Percentiles rank a stretch among this genome's conserved stretches.
Conservation (phyloP, 805 yeast genomes). For the Zygosaccharomyces bisporus region DNA sequence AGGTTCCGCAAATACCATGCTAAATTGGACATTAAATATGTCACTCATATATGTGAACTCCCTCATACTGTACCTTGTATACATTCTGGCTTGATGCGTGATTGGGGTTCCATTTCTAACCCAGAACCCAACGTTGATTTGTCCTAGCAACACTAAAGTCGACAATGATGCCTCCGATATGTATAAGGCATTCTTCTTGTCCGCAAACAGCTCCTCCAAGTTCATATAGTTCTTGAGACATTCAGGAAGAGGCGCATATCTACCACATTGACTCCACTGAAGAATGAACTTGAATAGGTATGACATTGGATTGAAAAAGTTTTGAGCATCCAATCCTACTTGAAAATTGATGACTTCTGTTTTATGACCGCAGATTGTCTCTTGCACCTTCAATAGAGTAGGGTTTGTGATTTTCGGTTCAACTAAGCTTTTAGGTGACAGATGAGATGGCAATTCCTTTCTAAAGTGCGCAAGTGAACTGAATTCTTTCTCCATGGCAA, state of each 20-base stretch:
- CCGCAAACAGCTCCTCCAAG: conserved; percentile 19
- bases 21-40: conserved; percentile 61
- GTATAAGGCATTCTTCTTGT: conserved; percentile 20
- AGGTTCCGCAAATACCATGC: conserved; percentile 54
- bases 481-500: conserved; percentile 23
- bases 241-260: conserved; percentile 25
- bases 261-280: conserved; percentile 36
- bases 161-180: conserved; percentile 66
- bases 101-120: conserved; percentile 88
- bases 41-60: conserved; percentile 83
- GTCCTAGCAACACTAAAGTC: conserved; percentile 72
- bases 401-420: not conserved
- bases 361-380: conserved; percentile 25
- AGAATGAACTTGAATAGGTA: conserved; percentile 31
- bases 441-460: conserved; percentile 2
- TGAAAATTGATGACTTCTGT: conserved; percentile 27
- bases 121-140: conserved; percentile 88
- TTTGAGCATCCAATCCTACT: conserved; percentile 34
- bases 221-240: conserved; percentile 18
- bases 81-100: conserved; percentile 72
- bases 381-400: conserved; percentile 16
- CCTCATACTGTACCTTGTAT: conserved; percentile 70
- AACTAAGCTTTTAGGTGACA: not conserved
- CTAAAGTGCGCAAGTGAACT: conserved; percentile 19
- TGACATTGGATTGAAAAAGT: conserved; percentile 34